A percentile compares a stretch with the other conserved stretches of the same genome.
Conservation (phyloP, 2,329 filamentous ascomycete species). For the Domatiomyces globalis region DNA sequence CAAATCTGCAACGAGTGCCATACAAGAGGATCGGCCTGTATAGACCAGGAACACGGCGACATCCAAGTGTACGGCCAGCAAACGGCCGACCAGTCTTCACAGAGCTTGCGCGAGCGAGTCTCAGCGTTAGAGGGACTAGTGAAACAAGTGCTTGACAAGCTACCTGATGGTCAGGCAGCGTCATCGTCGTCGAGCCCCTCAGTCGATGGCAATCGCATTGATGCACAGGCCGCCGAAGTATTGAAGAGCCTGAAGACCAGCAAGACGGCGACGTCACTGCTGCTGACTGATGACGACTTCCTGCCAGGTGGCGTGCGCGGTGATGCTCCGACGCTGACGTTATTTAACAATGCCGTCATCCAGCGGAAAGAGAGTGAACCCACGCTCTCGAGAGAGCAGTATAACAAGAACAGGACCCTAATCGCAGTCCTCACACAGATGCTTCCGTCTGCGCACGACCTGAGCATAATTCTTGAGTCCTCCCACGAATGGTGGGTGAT, state of each 20-base stretch:
- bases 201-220: constrained; percentile 11
- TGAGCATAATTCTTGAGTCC: constrained; percentile 22
- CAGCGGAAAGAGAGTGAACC: constrained; percentile 20
- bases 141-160: constrained; percentile 21
- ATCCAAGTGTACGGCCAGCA: constrained; percentile 16
- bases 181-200: not conserved
- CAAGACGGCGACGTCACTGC: constrained; percentile 4
- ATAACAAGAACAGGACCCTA: constrained; percentile 18
- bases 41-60: constrained; percentile 27
- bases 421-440: constrained; percentile 21
- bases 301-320: constrained; percentile 20
- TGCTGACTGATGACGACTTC: constrained; percentile 8
- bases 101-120: constrained; percentile 27
- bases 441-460: constrained; percentile 23
- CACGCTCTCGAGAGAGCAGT: constrained; percentile 17
- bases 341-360: constrained; percentile 28
- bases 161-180: constrained; percentile 12
- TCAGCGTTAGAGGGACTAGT: constrained; percentile 26
- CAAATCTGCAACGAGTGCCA: constrained; percentile 29
- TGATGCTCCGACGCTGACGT: constrained; percentile 25
- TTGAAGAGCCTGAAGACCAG: constrained; percentile 18
- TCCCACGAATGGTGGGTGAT: constrained; percentile 21
- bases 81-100: constrained; percentile 17
- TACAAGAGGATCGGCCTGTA: constrained; percentile 25
- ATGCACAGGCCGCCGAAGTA: constrained; percentile 18